phyloP scores from a whole-genome alignment of 2,329 filamentous ascomycete species.

The Aspergillus brunneoviolaceus region DNA sequence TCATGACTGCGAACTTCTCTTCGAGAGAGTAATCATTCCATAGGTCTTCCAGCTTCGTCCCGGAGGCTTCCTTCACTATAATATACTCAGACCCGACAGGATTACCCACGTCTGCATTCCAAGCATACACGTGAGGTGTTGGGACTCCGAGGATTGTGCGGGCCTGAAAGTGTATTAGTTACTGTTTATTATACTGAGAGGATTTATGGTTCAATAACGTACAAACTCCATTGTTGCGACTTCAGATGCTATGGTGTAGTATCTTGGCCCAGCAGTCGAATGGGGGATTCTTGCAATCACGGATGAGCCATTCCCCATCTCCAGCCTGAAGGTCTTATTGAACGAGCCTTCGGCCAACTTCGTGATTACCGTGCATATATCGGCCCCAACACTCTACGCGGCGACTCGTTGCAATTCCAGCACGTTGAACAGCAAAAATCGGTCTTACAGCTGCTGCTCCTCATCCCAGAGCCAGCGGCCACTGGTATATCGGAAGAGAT shows the following conservation, averaged over 20 bases:
- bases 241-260: conserved; percentile 24
- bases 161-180: conserved; percentile 14
- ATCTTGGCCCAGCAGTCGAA: conserved; percentile 22
- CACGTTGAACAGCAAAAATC: conserved; percentile 38
- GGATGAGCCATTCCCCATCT: conserved; percentile 22
- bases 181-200: conserved; percentile 3
- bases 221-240: conserved; percentile 31
- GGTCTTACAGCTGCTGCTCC: conserved; percentile 30
- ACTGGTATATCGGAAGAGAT: conserved; percentile 32
- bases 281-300: conserved; percentile 25
- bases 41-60: conserved; percentile 25
- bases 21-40: conserved; percentile 30
- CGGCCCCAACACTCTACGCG: conserved; percentile 27
- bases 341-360: conserved; percentile 41
- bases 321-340: conserved; percentile 35
- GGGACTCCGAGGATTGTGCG: conserved; percentile 19
- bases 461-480: conserved; percentile 40
- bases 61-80: conserved; percentile 31
- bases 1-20: conserved; percentile 20
- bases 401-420: conserved; percentile 33
- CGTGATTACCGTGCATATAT: conserved; percentile 35
- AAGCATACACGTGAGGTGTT: conserved; percentile 19
- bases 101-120: conserved; percentile 22
- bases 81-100: conserved; percentile 30
- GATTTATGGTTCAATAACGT: conserved; percentile 5